Evolutionary conservation across 2,329 filamentous ascomycete genomes (phyloP), one percentile per base, ranked within the genome.

Genomic region (Incumbomyces lentus): DNA sequence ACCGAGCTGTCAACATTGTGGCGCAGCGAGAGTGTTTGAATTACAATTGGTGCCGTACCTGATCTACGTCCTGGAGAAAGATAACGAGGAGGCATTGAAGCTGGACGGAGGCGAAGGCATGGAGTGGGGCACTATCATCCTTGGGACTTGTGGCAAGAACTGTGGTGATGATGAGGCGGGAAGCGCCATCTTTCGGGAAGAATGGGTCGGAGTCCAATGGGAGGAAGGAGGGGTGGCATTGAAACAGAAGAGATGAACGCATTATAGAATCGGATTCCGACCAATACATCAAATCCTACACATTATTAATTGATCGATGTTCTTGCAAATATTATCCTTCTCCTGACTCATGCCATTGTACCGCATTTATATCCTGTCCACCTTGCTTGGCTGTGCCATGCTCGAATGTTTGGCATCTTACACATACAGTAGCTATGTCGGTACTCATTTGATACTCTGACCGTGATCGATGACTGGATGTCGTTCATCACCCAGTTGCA

Each of bases 191-290:
- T 96, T 93, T 66, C 59, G 88, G 14, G 92, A 96, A 70, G 92
- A 98, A 66, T 98, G 92, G 90, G 81, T 78, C n/a, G 92, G 90
- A 6, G 92, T 96, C 53, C 92, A 98, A 66, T 98, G 90, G 92
- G 92, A 98, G 67, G 89, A 95, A 65, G 30, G 30, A 29, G 38
- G 38, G 4, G 30, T 33, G 2, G 59, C 56, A 22, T 44, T 59
- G 16, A 44, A 42, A 7, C 49, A 48, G 50, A 58, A 54, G 19
- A 14, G 17, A 22, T 38, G 30, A 30, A 6, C 8, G 2, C 10
- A 11, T 12, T 13, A 13, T 16, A 44, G n/a, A 3, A 35, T n/a
- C n/a, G n/a, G n/a, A n/a, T n/a, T n/a, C n/a, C n/a, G n/a, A n/a
- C n/a, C n/a, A n/a, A n/a, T n/a, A n/a, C n/a, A n/a, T n/a, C n/a